phyloP scores from a whole-genome alignment of 2,329 filamentous ascomycete genomes.

The Trematosphaeria pertusa region DNA sequence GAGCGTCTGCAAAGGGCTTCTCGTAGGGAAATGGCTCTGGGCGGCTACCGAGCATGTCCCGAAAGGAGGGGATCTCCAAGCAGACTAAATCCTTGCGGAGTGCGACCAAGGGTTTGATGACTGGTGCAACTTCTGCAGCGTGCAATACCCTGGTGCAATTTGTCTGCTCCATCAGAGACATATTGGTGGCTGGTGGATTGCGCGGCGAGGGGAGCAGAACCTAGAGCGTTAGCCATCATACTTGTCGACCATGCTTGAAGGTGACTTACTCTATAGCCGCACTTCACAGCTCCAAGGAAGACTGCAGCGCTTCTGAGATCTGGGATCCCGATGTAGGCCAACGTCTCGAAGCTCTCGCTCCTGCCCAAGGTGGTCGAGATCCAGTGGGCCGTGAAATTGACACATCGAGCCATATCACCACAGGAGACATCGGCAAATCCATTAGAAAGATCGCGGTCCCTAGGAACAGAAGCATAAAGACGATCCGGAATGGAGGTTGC shows the following conservation, averaged over 20 bases:
- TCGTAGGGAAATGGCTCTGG: constrained; percentile 7
- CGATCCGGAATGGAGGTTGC: constrained; percentile 7
- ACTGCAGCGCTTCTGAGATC: constrained; percentile 21
- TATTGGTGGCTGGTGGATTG: constrained; percentile 21
- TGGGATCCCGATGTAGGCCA: constrained; percentile 25
- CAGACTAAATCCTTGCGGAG: neutral
- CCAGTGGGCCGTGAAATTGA: constrained; percentile 15
- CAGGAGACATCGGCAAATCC: constrained; percentile 18
- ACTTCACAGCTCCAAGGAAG: constrained; percentile 23
- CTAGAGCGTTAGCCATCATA: constrained; percentile 2
- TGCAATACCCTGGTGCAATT: constrained; percentile 17
- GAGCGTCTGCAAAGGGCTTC: constrained; percentile 24
- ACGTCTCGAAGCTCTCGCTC: constrained; percentile 17
- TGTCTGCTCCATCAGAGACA: constrained; percentile 22
- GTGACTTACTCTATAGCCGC: constrained; percentile 22
- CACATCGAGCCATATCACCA: constrained; percentile 18
- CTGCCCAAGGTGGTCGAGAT: constrained; percentile 4
- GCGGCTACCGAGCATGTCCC: constrained; percentile 9
- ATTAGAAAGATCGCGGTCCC: constrained; percentile 4
- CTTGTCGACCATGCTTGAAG: neutral
- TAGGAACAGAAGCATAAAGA: constrained; percentile 17
- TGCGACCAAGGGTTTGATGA: constrained; percentile 2
- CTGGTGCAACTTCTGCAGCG: constrained; percentile 11
- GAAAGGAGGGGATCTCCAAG: constrained; percentile 6
- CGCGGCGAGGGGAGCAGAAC: constrained; percentile 26